phyloP scores from a whole-genome alignment of 371 early-diverging fungal species.

The Apophysomyces elegans region DNA sequence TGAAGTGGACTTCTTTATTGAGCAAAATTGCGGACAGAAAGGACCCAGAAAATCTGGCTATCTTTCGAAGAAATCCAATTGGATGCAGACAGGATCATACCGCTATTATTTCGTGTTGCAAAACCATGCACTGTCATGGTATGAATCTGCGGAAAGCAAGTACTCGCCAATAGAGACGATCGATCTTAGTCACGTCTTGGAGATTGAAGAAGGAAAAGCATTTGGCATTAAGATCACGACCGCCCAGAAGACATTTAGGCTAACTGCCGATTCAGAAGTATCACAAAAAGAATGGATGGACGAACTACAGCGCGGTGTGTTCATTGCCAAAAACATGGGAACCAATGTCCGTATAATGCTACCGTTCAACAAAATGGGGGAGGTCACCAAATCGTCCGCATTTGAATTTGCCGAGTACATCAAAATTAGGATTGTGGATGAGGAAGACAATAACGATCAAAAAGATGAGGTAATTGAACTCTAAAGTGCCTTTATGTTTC shows the following conservation, averaged over 20 bases:
- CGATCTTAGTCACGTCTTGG: conserved; percentile 62
- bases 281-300: conserved; percentile 62
- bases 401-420: conserved; percentile 63
- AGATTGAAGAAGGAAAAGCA: conserved; percentile 51
- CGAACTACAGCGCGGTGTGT: conserved; percentile 61
- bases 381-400: conserved; percentile 54
- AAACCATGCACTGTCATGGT: conserved; percentile 67
- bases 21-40: conserved; percentile 32
- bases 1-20: neutral
- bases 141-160: conserved; percentile 62
- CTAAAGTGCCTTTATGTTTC: neutral
- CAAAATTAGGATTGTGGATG: conserved; percentile 54
- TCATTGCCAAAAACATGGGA: conserved; percentile 63
- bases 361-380: conserved; percentile 53
- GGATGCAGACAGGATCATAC: conserved; percentile 46
- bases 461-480: conserved; percentile 57
- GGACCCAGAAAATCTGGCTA: conserved; percentile 65
- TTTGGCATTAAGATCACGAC: conserved; percentile 63
- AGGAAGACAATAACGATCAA: conserved; percentile 37
- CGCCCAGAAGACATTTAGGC: conserved; percentile 32
- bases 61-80: conserved; percentile 57
- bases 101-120: conserved; percentile 74
- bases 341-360: conserved; percentile 66
- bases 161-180: conserved; percentile 70
- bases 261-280: conserved; percentile 57